These are phyloP conservation scores for Claviceps quebecensis DNA, from an alignment of 2,329 filamentous ascomycete species.

Conservation along the genomic window DNA sequence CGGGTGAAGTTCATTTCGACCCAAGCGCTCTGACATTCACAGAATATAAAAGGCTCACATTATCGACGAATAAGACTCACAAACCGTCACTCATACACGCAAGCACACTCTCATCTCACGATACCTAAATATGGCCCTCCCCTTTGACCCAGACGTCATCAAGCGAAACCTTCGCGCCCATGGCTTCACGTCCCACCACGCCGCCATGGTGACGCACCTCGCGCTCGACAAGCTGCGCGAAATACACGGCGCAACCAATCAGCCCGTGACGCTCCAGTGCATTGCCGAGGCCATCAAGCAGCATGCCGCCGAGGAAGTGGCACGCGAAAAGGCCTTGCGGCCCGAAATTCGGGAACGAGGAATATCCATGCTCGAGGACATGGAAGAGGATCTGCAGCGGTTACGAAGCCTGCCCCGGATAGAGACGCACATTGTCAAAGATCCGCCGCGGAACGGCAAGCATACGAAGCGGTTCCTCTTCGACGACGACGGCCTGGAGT, in stretches of 20 bases:
- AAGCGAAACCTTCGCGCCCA: slow-evolving; percentile 8
- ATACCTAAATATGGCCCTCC: slow-evolving; percentile 6
- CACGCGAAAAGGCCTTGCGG: slow-evolving; percentile 3
- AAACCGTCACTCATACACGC: not conserved
- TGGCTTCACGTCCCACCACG: slow-evolving; percentile 11
- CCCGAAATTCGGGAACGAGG: slow-evolving; percentile 3
- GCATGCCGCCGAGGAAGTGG: slow-evolving; percentile 9
- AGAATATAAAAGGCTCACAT: not conserved
- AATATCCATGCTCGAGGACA: slow-evolving; percentile 6
- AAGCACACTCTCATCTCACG: not conserved
- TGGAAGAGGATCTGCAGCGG: slow-evolving; percentile 6
- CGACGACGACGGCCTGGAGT: slow-evolving; percentile 11
- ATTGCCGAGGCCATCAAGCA: slow-evolving; percentile 12
- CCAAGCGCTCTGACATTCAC: too few relatives aligned
- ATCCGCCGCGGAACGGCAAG: slow-evolving; percentile 6
- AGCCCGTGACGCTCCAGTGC: slow-evolving; percentile 8
- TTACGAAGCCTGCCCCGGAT: not conserved
- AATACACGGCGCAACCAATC: slow-evolving; percentile 3
- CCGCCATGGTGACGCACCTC: slow-evolving; percentile 11
- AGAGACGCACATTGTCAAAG: slow-evolving; percentile 5
- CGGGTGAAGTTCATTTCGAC: not conserved
- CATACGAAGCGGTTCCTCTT: slow-evolving; percentile 17
- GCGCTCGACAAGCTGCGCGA: slow-evolving; percentile 11
- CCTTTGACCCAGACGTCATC: slow-evolving; percentile 9
- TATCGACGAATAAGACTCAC: too few relatives aligned